Evolutionary conservation across 176 grass and related monocot species (phyloP), one percentile per base, ranked within the genome.

Genomic region (Eremochloa ophiuroides): DNA sequence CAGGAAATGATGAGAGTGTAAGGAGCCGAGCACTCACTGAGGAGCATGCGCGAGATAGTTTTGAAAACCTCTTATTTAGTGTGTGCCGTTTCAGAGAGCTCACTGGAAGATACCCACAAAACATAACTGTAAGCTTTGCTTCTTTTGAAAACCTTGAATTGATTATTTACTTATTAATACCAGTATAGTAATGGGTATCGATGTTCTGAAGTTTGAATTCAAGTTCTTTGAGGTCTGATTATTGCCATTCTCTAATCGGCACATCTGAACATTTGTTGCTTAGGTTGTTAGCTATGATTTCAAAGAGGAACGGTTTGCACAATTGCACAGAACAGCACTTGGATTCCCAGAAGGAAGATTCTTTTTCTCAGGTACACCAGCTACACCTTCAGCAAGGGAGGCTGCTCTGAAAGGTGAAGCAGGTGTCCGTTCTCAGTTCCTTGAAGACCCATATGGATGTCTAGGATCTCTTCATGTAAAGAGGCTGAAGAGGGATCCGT

Each of bases 241-340:
- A 17, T 62, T 69, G 22, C 4, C 20, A n/a, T 64, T 82, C 38
- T 1, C 35, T 82, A 44, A 76, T 69, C 11, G 27, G 43, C 37
- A 18, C 17, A 20, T 71, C 18, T 73, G 7, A 34, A 80, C 29
- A 33, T 80, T 42, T 35, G 2, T 72, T 58, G 8, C 63, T 43
- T 64, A 95, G 96, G 93, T 99, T 22, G 85, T 99, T 72, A 99
- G 93, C 64, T 99, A 99, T 83, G 91, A 93, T 87, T 99, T 91
- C 70, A 99, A 99, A 85, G 91, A 90, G 75, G 93, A 93, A 69
- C 89, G 96, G 38, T 99, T 99, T 40, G 79, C 87, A 0, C 88
- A 89, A 16, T 68, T 99, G 80, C 96, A 99, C 47, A 88, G 96
- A 76, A 81, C 82, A 8, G 85, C 91, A 55, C 85, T 99, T 0